Conservation (phyloP, 2,329 filamentous ascomycete species). For the Pseudogymnoascus sp. region DNA sequence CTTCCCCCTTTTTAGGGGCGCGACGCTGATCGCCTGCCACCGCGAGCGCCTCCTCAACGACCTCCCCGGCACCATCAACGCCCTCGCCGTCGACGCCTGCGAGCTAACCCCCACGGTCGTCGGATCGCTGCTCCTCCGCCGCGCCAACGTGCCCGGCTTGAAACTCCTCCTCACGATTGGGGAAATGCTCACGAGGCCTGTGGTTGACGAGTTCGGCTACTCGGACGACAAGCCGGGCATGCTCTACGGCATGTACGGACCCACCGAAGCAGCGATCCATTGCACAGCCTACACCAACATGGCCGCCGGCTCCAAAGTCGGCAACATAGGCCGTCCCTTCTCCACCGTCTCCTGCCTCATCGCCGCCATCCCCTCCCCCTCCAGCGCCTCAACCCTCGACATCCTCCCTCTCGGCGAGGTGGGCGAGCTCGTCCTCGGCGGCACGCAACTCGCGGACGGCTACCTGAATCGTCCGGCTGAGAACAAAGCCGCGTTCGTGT, state of each 20-base stretch:
- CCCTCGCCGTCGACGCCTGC: slow-evolving; percentile 67
- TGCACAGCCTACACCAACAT: slow-evolving; percentile 69
- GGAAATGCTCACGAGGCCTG: slow-evolving; percentile 76
- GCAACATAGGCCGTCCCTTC: slow-evolving; percentile 69
- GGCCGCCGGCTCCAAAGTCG: slow-evolving; percentile 44
- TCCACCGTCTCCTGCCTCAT: slow-evolving; percentile 53
- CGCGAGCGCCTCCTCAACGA: slow-evolving; percentile 66
- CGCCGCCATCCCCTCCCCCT: slow-evolving; percentile 13
- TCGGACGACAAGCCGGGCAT: slow-evolving; percentile 44
- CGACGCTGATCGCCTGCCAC: slow-evolving; percentile 63
- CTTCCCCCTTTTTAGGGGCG: slow-evolving; percentile 69
- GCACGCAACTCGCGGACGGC: slow-evolving; percentile 66
- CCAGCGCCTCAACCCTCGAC: slow-evolving; percentile 16
- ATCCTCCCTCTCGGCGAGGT: slow-evolving; percentile 25
- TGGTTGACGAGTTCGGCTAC: slow-evolving; percentile 73
- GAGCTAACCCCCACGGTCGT: slow-evolving; percentile 87
- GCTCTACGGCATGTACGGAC: slow-evolving; percentile 89
- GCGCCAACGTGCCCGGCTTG: slow-evolving; percentile 58
- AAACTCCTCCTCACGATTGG: slow-evolving; percentile 76
- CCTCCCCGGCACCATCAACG: slow-evolving; percentile 56
- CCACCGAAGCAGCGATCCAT: slow-evolving; percentile 86
- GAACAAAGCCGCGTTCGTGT: slow-evolving; percentile 62
- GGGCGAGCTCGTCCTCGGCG: slow-evolving; percentile 69
- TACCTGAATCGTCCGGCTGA: slow-evolving; percentile 78
- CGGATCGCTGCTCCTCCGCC: slow-evolving; percentile 62